Conservation (phyloP, 2,329 filamentous ascomycete genomes). For the Chrysosporium queenslandicum region DNA sequence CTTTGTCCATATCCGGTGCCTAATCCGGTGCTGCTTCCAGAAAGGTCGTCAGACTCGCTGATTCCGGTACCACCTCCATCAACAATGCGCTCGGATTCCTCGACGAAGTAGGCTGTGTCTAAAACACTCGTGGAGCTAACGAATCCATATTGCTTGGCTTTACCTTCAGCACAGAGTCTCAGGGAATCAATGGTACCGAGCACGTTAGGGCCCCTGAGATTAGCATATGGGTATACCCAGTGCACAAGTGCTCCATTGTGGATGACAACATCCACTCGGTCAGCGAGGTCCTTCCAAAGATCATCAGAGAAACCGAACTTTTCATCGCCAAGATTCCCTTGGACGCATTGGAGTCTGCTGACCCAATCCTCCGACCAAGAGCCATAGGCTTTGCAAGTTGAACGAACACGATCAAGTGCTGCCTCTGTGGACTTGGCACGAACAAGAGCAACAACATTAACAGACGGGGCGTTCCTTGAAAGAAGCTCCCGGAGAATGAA, state of each 20-base stretch:
- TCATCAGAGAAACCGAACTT: conserved; percentile 60
- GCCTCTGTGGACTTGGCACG: conserved; percentile 54
- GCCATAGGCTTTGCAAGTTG: conserved; percentile 64
- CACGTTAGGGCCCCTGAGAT: conserved; percentile 65
- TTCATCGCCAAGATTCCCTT: conserved; percentile 64
- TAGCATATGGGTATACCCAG: conserved; percentile 70
- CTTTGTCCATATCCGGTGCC: conserved; percentile 82
- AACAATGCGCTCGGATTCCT: conserved; percentile 55
- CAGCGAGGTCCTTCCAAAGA: conserved; percentile 55
- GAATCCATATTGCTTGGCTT: conserved; percentile 69
- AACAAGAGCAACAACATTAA: conserved; percentile 64
- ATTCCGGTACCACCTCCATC: conserved; percentile 55
- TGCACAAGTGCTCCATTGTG: conserved; percentile 74
- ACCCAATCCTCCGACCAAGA: conserved; percentile 56
- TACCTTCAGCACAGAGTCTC: conserved; percentile 63
- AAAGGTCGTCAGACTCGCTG: conserved; percentile 65
- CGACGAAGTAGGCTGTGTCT: conserved; percentile 71
- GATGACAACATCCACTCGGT: conserved; percentile 61
- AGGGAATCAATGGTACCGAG: conserved; percentile 68
- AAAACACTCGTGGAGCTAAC: conserved; percentile 74
- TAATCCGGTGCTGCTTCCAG: conserved; percentile 64
- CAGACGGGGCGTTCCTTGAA: conserved; percentile 44
- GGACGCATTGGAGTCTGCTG: conserved; percentile 54
- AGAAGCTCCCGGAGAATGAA: conserved; percentile 71
- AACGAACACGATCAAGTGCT: conserved; percentile 54